Evolutionary conservation across 306 rosid genomes (phyloP).

Genomic region (Corylus heterophylla): DNA sequence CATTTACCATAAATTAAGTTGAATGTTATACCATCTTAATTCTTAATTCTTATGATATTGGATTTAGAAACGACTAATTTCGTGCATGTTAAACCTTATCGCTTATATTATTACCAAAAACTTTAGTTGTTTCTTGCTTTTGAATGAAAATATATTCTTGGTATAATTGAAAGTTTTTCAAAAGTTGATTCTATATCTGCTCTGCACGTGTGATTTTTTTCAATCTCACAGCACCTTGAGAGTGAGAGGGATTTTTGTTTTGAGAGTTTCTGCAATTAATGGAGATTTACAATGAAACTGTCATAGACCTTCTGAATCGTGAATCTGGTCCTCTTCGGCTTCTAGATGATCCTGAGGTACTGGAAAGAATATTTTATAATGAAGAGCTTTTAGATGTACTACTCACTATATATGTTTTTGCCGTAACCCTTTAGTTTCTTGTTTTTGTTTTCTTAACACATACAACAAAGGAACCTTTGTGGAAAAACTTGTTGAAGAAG

Average conservation of each 20-base stretch:
- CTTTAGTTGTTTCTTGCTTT: neutral
- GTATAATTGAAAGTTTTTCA: neutral
- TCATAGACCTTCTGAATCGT: conserved; percentile 60
- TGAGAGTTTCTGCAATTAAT: conserved; percentile 48
- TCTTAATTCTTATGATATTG: no score
- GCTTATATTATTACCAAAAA: no score
- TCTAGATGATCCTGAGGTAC: conserved; percentile 74
- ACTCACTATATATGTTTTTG: neutral
- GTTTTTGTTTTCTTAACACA: conserved; percentile 8
- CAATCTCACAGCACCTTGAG: conserved; percentile 46
- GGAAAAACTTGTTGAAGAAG: conserved; percentile 67
- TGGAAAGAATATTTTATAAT: neutral
- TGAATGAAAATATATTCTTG: neutral
- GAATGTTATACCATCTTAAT: neutral
- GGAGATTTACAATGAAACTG: conserved; percentile 72
- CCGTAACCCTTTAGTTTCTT: neutral
- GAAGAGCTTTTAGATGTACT: neutral
- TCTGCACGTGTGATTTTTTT: neutral
- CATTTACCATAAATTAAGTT: conserved; percentile 44
- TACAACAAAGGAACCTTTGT: conserved; percentile 49
- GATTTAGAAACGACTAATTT: no score
- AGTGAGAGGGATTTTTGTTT: conserved; percentile 41
- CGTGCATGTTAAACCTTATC: no score
- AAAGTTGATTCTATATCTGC: neutral
- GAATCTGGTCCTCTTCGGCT: conserved; percentile 60